phyloP scores from a whole-genome alignment of 2,329 filamentous ascomycete genomes.

The Stagonosporopsis rhizophila region DNA sequence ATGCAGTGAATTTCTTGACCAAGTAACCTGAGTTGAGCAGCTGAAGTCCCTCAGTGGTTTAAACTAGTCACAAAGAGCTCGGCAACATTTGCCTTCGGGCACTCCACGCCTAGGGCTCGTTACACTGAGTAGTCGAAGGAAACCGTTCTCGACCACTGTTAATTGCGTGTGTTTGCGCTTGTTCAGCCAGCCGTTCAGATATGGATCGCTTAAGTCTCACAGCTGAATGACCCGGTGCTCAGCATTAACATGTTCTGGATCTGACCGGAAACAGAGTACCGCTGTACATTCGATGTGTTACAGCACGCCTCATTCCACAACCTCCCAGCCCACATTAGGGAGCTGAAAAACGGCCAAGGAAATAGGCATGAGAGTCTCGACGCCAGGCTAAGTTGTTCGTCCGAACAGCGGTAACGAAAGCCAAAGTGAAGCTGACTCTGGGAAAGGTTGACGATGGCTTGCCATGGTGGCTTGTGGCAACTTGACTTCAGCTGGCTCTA shows the following conservation, averaged over 20 bases:
- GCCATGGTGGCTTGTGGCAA: neutral
- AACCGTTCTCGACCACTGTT: neutral
- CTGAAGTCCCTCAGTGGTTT: too few species aligned
- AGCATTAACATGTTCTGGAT: neutral
- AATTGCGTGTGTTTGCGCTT: neutral
- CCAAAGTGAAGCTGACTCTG: neutral
- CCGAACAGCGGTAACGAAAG: neutral
- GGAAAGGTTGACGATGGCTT: neutral
- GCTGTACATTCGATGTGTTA: neutral
- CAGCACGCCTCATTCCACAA: neutral
- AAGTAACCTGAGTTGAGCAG: too few species aligned
- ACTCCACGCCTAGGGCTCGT: neutral
- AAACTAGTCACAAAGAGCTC: neutral
- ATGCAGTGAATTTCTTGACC: too few species aligned
- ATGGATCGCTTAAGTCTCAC: neutral
- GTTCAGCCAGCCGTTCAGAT: neutral
- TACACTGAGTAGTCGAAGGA: neutral
- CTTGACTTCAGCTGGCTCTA: neutral
- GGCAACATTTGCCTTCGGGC: neutral
- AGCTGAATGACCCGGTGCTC: neutral
- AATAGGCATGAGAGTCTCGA: neutral
- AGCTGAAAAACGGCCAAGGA: neutral
- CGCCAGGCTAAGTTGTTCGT: neutral
- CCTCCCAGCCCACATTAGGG: neutral
- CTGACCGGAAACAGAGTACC: neutral